Evolutionary conservation across 306 rosid genomes (phyloP).

Genomic region (Cajanus cajan): DNA sequence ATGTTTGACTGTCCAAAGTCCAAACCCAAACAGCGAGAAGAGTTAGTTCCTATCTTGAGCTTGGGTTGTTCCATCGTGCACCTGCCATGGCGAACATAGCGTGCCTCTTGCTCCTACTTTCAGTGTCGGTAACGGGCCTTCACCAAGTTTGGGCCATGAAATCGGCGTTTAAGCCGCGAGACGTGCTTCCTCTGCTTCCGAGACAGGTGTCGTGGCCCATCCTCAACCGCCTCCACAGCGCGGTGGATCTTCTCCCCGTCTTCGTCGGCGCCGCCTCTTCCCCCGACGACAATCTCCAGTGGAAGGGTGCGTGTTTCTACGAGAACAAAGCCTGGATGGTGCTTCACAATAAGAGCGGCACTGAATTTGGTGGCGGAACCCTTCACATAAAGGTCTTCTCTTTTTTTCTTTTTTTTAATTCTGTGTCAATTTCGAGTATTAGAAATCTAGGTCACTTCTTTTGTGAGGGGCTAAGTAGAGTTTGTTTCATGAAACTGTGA

Average conservation of each 20-base stretch:
- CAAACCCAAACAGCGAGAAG: neutral
- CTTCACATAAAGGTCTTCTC: slow-evolving; percentile 79
- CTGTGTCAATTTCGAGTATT: neutral
- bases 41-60: neutral
- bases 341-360: slow-evolving; percentile 60
- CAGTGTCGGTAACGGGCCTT: neutral
- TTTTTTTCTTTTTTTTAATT: neutral
- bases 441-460: slow-evolving; percentile 3
- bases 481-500: neutral
- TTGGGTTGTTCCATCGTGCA: too few species aligned
- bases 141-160: slow-evolving; percentile 16
- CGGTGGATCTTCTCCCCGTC: slow-evolving; percentile 75
- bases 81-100: neutral
- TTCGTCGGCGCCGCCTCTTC: slow-evolving; percentile 82
- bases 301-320: slow-evolving; percentile 90
- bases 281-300: slow-evolving; percentile 20
- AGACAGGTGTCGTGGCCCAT: slow-evolving; percentile 78
- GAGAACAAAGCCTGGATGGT: slow-evolving; percentile 85
- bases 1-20: too few species aligned
- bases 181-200: slow-evolving; percentile 80
- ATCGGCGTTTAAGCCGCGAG: slow-evolving; percentile 57
- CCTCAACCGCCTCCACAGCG: slow-evolving; percentile 65
- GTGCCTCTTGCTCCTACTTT: slow-evolving; percentile 25
- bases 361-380: slow-evolving; percentile 87
- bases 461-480: neutral